phyloP scores from a whole-genome alignment of 2,329 filamentous ascomycete genomes.

The Sarocladium strictum region DNA sequence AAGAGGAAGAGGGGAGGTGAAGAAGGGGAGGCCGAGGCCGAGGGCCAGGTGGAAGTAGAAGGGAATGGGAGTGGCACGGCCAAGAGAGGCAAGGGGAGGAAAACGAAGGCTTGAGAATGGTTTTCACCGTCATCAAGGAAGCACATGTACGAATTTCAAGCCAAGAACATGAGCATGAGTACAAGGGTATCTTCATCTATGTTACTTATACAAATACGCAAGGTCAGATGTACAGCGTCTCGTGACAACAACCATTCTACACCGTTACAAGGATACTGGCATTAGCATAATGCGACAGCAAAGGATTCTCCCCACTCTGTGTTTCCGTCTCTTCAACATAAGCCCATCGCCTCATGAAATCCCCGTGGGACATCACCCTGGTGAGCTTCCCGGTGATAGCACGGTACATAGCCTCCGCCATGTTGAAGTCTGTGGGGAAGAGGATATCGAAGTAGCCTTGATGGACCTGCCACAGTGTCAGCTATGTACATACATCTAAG shows the following conservation, averaged over 20 bases:
- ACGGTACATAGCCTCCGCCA: conserved; percentile 87
- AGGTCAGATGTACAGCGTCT: not conserved
- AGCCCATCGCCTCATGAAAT: conserved; percentile 87
- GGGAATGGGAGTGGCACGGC: not conserved
- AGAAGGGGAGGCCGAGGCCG: conserved; percentile 10
- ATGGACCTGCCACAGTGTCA: conserved; percentile 58
- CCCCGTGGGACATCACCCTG: conserved; percentile 76
- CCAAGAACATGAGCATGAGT: not conserved
- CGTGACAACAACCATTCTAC: conserved; percentile 31
- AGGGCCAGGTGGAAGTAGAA: not conserved
- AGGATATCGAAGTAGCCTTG: conserved; percentile 99
- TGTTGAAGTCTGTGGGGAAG: conserved; percentile 91
- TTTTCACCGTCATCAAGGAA: not conserved
- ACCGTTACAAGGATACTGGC: conserved; percentile 87
- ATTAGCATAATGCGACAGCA: conserved; percentile 92
- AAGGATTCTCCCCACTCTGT: conserved; percentile 83
- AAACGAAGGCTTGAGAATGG: not conserved
- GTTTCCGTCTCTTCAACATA: conserved; percentile 87
- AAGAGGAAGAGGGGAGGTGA: conserved; percentile 18
- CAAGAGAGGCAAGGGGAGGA: not conserved
- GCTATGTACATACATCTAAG: too few species aligned
- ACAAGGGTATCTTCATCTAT: conserved; percentile 6
- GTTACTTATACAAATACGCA: not conserved
- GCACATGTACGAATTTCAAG: not conserved
- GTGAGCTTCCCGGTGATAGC: conserved; percentile 91